A percentile compares a stretch with the other conserved stretches of the same genome.
phyloP scores from a whole-genome alignment of 2,329 filamentous ascomycete genomes.

The Trichophyton rubrum region DNA sequence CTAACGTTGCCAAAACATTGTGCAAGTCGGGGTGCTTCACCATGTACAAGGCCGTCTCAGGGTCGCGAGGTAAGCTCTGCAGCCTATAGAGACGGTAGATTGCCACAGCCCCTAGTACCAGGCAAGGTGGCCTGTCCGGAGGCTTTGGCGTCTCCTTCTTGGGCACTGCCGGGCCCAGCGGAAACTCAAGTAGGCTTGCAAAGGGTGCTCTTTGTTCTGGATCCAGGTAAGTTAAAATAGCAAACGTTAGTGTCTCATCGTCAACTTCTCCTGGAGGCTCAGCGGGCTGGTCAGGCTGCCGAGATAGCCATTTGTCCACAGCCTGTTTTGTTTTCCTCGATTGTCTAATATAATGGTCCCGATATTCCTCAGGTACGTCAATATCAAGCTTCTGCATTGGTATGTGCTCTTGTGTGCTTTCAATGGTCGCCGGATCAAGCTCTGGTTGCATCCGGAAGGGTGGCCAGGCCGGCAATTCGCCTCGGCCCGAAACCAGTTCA shows the following conservation, averaged over 20 bases:
- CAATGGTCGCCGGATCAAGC: constrained; percentile 43
- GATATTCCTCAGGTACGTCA: constrained; percentile 85
- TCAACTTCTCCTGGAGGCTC: constrained; percentile 80
- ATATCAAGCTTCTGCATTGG: constrained; percentile 75
- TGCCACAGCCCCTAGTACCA: constrained; percentile 62
- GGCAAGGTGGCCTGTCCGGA: constrained; percentile 56
- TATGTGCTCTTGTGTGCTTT: constrained; percentile 37
- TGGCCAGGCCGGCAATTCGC: constrained; percentile 78
- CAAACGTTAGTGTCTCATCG: constrained; percentile 86
- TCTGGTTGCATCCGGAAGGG: constrained; percentile 63
- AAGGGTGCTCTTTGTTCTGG: constrained; percentile 66
- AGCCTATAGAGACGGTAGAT: constrained; percentile 78
- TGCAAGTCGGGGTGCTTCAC: constrained; percentile 72
- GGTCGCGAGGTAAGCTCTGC: constrained; percentile 59
- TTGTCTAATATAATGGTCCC: constrained; percentile 82
- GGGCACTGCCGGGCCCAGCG: constrained; percentile 49
- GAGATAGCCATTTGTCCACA: constrained; percentile 80
- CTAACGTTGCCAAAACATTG: constrained; percentile 72
- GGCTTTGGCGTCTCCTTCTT: constrained; percentile 47
- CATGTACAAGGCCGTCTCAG: constrained; percentile 74
- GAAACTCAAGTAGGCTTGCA: constrained; percentile 60
- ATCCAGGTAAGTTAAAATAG: constrained; percentile 77
- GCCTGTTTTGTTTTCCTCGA: constrained; percentile 85
- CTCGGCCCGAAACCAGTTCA: constrained; percentile 78
- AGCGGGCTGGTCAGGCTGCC: constrained; percentile 59